Base-by-base conservation (phyloP, 2,329 filamentous ascomycete genomes). In the Paecilomyces sp. region DNA sequence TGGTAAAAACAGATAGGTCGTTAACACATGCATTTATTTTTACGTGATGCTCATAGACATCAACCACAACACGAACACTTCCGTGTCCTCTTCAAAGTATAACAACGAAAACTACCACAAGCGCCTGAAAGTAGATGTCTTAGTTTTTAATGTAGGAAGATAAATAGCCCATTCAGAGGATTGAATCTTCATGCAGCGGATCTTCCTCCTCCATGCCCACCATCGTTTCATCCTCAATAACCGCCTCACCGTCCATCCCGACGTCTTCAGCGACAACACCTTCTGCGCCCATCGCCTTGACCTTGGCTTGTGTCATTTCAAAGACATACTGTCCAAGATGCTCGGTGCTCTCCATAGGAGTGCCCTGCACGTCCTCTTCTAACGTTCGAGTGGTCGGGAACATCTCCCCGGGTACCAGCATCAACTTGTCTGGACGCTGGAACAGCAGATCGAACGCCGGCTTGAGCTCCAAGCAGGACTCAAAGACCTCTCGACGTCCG, bases 321-420 rank as follows among this genome's bases (percentile, higher is more conserved):
- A 86, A 96, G 24, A 99, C 93, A 74, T 97, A 99, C 76, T 96
- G 89, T 0, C 94, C 94, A 36, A 99, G 75, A 77, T 99, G 94
- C 78, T 99, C 93, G 1, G 97, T 88, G 34, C 89, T 85, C 67
- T 93, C 90, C 90, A 99, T 97, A 22, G 85, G 81, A 0, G 86
- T 88, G n/a, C 75, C 76, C 51, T 75, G 78, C 6, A 78, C 70
- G 6, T 80, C 78, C 18, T 80, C 80, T 8, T 80, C 78, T 18
- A 77, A 72, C 3, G 70, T 69, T 53, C 90, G 81, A 58, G 82
- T 74, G 0, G 89, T 84, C 0, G 90, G 90, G 81, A 86, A 96
- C 79, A 97, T 85, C 77, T 99, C 94, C 18, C 90, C 90, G 0
- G 90, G 91, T 1, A 91, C 87, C 7, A 97, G 82, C 67, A 85